Percentiles rank a stretch among this genome's conserved stretches.
Evolutionary conservation across 371 early-diverging fungal species (phyloP).

Genomic region (Mortierella sp.): DNA sequence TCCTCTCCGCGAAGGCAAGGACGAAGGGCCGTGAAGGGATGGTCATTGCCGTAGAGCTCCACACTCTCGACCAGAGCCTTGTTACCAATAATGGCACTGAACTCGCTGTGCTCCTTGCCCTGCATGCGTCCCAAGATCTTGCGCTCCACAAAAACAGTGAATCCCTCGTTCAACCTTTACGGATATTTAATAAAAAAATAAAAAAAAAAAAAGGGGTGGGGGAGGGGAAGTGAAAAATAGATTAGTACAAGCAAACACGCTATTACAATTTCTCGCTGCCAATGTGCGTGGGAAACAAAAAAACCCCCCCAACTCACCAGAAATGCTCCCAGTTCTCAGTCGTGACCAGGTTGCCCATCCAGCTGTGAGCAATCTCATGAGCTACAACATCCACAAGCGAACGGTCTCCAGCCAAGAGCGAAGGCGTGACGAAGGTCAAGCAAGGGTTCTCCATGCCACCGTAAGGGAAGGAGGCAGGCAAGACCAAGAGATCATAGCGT

Average conservation of each 20-base stretch:
- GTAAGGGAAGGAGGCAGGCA: conserved; percentile 83
- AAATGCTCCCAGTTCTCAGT: conserved; percentile 84
- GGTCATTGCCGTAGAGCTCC: conserved; percentile 79
- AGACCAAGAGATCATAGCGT: conserved; percentile 92
- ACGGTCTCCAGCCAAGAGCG: conserved; percentile 93
- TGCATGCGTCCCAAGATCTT: conserved; percentile 88
- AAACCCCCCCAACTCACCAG: conserved; percentile 45
- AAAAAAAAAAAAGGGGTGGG: background rate
- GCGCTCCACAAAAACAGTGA: conserved; percentile 95
- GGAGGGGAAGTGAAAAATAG: conserved; percentile 1
- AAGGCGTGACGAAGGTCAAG: conserved; percentile 89
- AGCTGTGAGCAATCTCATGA: conserved; percentile 97
- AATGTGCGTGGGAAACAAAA: background rate
- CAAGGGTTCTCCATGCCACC: conserved; percentile 99
- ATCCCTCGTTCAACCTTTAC: conserved; percentile 97
- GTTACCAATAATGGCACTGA: conserved; percentile 89
- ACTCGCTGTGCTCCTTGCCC: conserved; percentile 87
- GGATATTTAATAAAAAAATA: too few relatives aligned
- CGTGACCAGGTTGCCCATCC: conserved; percentile 98
- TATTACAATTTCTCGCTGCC: too few relatives aligned
- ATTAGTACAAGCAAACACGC: too few relatives aligned
- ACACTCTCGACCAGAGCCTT: conserved; percentile 83
- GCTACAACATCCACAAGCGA: conserved; percentile 97
- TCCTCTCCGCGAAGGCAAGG: conserved; percentile 86
- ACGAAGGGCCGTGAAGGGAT: conserved; percentile 82